Percentiles rank a stretch among this genome's conserved stretches.
Evolutionary conservation across 1,284 basidiomycete species (phyloP).

Genomic region (Laetiporus sulphureus): DNA sequence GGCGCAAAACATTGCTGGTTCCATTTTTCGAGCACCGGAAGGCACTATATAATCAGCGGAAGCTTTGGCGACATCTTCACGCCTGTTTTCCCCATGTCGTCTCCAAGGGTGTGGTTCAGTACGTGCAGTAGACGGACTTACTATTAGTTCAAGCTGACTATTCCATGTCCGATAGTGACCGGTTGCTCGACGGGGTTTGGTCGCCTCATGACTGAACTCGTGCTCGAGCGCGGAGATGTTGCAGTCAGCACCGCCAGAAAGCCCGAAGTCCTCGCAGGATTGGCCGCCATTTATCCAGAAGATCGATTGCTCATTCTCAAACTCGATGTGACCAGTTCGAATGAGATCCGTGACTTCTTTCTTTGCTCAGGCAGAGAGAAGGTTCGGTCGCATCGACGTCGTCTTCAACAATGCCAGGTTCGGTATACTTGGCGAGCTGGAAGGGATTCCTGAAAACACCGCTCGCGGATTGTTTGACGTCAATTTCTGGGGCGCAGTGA

Average conservation of each 20-base stretch:
- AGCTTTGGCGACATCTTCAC: no score
- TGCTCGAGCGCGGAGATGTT: slow-evolving; percentile 22
- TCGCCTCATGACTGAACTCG: slow-evolving; percentile 17
- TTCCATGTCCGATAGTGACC: no score
- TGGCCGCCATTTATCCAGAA: slow-evolving; percentile 11
- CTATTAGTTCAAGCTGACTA: no score
- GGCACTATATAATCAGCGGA: no score
- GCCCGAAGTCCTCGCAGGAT: slow-evolving; percentile 18
- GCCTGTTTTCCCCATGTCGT: no score
- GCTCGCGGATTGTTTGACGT: slow-evolving; percentile 28
- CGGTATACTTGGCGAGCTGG: slow-evolving; percentile 26
- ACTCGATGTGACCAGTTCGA: slow-evolving; percentile 32
- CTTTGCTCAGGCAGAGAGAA: slow-evolving; percentile 26
- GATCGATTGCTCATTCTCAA: slow-evolving; percentile 28
- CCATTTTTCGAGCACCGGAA: no score
- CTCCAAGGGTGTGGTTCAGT: no score
- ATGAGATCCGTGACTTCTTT: slow-evolving; percentile 25
- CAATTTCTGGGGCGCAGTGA: no score
- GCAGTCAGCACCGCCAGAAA: slow-evolving; percentile 26
- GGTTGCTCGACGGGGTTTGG: slow-evolving; percentile 29
- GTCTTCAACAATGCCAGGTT: slow-evolving; percentile 38
- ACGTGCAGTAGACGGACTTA: no score
- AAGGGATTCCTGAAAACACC: slow-evolving; percentile 25
- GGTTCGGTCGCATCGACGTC: slow-evolving; percentile 38
- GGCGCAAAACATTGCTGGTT: no score